Evolutionary conservation across 495 filamentous ascomycete species (phyloP).

Genomic region (Penicillium steckii): DNA sequence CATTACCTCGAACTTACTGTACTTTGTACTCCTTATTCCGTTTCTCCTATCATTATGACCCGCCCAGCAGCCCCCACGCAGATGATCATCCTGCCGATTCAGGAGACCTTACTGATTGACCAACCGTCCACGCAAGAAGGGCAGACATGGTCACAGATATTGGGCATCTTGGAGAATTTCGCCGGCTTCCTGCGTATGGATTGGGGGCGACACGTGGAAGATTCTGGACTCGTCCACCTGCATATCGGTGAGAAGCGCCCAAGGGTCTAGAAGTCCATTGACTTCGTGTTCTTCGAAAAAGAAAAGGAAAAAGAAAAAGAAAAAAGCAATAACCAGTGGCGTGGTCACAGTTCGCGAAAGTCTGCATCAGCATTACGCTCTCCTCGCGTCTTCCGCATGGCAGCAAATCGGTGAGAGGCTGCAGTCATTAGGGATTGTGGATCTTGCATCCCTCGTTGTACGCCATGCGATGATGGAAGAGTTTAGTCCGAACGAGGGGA

Average conservation of each 20-base stretch:
- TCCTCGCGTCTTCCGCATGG: conserved; percentile 23
- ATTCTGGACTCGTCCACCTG: conserved; percentile 17
- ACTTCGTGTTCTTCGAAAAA: not conserved
- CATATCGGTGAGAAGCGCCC: conserved; percentile 18
- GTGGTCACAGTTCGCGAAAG: conserved; percentile 13
- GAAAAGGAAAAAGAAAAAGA: not conserved
- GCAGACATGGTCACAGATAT: conserved; percentile 18
- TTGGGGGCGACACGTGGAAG: conserved; percentile 25
- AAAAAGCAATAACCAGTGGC: not conserved
- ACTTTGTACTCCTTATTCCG: not conserved
- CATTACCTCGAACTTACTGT: not conserved
- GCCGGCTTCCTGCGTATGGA: conserved; percentile 17
- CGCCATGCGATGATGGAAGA: conserved; percentile 24
- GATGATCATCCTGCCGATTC: conserved; percentile 27
- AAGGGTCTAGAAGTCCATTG: not conserved
- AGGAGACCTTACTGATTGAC: conserved; percentile 18
- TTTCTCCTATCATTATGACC: conserved; percentile 6
- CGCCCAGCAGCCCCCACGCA: conserved; percentile 27
- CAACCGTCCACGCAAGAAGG: conserved; percentile 12
- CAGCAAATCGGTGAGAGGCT: conserved; percentile 10
- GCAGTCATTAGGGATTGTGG: conserved; percentile 3
- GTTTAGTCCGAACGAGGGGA: conserved; percentile 14
- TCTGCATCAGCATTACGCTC: conserved; percentile 20
- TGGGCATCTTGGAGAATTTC: conserved; percentile 17
- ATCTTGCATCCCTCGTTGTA: conserved; percentile 15